Conservation (phyloP, 352 stramenopile genomes). For the Globisporangium apiculatum region DNA sequence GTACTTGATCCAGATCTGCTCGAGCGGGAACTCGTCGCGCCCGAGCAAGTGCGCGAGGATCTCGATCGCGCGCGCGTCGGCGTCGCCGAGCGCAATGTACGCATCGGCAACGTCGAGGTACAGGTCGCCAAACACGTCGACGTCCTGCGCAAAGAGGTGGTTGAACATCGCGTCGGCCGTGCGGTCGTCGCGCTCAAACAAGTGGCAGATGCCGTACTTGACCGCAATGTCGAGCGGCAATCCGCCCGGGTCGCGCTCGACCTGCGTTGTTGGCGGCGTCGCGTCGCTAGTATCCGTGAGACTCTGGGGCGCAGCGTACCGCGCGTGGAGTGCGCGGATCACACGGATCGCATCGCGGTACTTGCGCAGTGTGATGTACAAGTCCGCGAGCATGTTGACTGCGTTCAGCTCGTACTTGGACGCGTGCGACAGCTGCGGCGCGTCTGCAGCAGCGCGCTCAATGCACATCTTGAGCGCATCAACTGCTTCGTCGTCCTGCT, state of each 20-base stretch:
- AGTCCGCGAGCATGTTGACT: constrained; percentile 84
- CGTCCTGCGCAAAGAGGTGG: constrained; percentile 75
- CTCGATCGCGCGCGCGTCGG: constrained; percentile 57
- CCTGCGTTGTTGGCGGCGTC: constrained; percentile 19
- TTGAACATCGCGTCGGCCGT: constrained; percentile 80
- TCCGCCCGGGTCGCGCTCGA: constrained; percentile 55
- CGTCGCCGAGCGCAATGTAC: constrained; percentile 62
- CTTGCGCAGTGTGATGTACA: constrained; percentile 84
- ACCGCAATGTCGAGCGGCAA: constrained; percentile 82
- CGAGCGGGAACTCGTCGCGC: constrained; percentile 59
- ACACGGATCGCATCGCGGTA: constrained; percentile 75
- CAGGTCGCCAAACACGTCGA: constrained; percentile 78
- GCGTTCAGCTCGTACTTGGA: constrained; percentile 81
- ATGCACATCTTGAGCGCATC: constrained; percentile 83
- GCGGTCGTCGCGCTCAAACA: constrained; percentile 67
- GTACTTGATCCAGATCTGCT: constrained; percentile 81
- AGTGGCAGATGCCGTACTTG: constrained; percentile 83
- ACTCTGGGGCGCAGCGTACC: constrained; percentile 44
- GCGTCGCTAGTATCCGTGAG: no score
- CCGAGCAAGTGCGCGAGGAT: constrained; percentile 63
- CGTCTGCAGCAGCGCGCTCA: constrained; percentile 62
- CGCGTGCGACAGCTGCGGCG: constrained; percentile 46
- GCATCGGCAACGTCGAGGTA: constrained; percentile 81
- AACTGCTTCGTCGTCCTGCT: constrained; percentile 80
- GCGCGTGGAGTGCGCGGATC: constrained; percentile 67